Evolutionary conservation across 2,329 filamentous ascomycete genomes (phyloP), one percentile per base, ranked within the genome.

Genomic region (Beauveria brongniartii): DNA sequence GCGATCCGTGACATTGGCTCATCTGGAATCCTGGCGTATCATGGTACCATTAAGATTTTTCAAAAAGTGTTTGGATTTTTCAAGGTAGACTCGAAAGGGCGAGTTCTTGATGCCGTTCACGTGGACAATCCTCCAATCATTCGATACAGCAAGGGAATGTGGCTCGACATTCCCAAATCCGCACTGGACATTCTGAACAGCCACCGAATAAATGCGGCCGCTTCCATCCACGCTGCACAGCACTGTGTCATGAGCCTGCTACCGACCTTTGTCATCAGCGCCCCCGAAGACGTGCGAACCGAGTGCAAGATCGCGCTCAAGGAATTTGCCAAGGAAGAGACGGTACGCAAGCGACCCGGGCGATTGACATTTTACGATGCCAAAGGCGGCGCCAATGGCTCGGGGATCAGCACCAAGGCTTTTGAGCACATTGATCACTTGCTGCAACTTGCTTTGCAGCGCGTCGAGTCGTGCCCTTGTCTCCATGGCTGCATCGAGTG

Each of bases 11-110:
- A 80, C 20, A 90, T 97, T 43, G 66, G 74, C 0, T 77, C 76
- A 1, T 88, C 85, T 0, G 74, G 79, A 3, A 89, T 82, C 0
- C 82, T 85, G 63, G 93, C 92, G 1, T 97, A 91, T 74, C 92
- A 91, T 70, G 94, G 94, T 41, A 78, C 84, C 0, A 93, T 99
- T 70, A 88, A 89, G 67, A 92, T 97, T 68, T 85, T 88, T 65
- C 89, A 93, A 66, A 88, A 90, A 34, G 92, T 99, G 2, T 97
- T 95, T 71, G 94, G 94, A 2, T 99, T 94, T 77, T 97, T 97
- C 82, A 97, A 97, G 71, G 78, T 97, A n/a, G 92, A 97, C 73
- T 89, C 88, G 70, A 88, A 86, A 66, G 84, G 89, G 1, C 86
- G 91, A 2, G 90, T 97, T 61, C 82, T 97, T 16, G 94, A 99